Evolutionary conservation across 352 stramenopile genomes (phyloP).

Genomic region (Pythium scleroteichum): DNA sequence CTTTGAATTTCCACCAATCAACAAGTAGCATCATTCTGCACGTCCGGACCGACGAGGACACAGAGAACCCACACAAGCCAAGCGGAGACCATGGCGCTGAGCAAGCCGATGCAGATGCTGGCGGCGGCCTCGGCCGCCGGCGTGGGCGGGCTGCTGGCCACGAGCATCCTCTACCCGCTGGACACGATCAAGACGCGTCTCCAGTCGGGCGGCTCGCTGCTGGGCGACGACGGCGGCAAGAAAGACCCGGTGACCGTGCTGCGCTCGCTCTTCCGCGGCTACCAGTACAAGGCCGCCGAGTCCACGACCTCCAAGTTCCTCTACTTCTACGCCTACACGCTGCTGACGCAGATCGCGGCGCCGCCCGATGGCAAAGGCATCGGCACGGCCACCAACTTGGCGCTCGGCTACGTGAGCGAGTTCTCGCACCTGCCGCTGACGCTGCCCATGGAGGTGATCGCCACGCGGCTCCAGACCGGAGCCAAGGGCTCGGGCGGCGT

Average conservation of each 20-base stretch:
- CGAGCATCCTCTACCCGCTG: conserved; percentile 78
- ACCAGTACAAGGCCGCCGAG: conserved; percentile 85
- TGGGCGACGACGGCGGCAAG: conserved; percentile 33
- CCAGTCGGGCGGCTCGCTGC: conserved; percentile 69
- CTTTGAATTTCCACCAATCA: conserved; percentile 18
- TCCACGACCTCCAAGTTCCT: conserved; percentile 88
- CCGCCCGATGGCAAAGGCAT: conserved; percentile 64
- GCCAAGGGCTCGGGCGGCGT: conserved; percentile 44
- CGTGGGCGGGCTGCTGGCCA: conserved; percentile 76
- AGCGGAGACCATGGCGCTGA: conserved; percentile 48
- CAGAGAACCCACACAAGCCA: not conserved
- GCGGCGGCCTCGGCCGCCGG: conserved; percentile 73
- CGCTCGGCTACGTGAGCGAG: conserved; percentile 84
- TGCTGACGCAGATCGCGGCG: conserved; percentile 65
- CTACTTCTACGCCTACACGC: conserved; percentile 91
- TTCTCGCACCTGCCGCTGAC: conserved; percentile 77
- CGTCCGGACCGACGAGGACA: too few relatives aligned
- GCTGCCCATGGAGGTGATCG: conserved; percentile 88
- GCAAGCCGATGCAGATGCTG: conserved; percentile 85
- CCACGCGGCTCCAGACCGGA: conserved; percentile 82
- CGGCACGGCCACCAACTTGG: conserved; percentile 64
- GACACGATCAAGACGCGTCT: conserved; percentile 90
- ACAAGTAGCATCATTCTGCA: too few relatives aligned
- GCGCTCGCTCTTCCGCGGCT: conserved; percentile 74
- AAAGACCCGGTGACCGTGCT: conserved; percentile 36